A percentile compares a stretch with the other conserved stretches of the same genome.
Conservation (phyloP, 306 rosid species). For the Macrotyloma uniflorum region DNA sequence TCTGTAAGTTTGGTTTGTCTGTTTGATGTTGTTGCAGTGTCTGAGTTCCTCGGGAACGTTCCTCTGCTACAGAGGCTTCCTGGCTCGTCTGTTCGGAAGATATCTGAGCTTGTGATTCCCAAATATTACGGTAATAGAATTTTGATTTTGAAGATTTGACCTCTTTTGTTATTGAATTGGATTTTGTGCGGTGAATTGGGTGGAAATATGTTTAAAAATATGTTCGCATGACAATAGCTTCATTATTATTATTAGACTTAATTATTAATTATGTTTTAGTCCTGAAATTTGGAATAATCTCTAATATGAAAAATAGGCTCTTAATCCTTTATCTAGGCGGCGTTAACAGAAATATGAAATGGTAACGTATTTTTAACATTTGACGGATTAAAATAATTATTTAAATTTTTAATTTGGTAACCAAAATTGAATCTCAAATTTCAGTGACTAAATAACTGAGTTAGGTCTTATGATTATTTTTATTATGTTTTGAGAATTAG, state of each 20-base stretch:
- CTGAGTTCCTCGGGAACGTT: slow-evolving; percentile 79
- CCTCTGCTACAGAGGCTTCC: slow-evolving; percentile 89
- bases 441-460: no score
- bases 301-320: no score
- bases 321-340: no score
- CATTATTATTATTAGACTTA: neutral
- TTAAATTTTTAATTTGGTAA: no score
- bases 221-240: neutral
- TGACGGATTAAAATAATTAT: no score
- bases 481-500: neutral
- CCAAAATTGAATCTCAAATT: no score
- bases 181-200: neutral
- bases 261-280: no score
- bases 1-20: neutral
- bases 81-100: slow-evolving; percentile 63
- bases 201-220: neutral
- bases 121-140: slow-evolving; percentile 61
- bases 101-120: slow-evolving; percentile 57
- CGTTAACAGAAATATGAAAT: no score
- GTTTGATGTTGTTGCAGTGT: slow-evolving; percentile 57
- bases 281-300: no score
- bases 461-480: no score
- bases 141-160: neutral
- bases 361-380: no score
- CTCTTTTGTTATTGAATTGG: slow-evolving; percentile 2